Base-by-base conservation (phyloP, 768 basidiomycete genomes). In the Leccinum subtestaceum region DNA sequence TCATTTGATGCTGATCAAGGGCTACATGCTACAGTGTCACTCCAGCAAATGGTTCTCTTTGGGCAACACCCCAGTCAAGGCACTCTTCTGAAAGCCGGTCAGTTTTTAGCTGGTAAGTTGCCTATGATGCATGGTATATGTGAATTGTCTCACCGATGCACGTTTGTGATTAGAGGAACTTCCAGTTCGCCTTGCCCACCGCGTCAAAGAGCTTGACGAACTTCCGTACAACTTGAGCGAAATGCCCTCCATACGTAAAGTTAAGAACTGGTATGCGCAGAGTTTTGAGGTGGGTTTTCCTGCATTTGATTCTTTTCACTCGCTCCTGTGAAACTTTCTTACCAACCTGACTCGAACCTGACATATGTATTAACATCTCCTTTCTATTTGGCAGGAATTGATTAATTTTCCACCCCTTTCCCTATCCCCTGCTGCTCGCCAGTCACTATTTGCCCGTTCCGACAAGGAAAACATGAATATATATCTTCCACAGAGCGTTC, bases 251-350 rank as follows among this genome's bases (percentile, higher is more conserved):
- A 63, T 63, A 65, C 58, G 58, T 45, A 63, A 63, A 61, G 62
- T 63, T 6, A 63, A 63, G 59, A 65, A 63, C 19, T 63, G 62
- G 62, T 63, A 63, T 27, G 62, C 62, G 17, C 62, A 63, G 21
- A 63, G 62, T 53, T 63, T 63, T 47, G 58, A 63, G 63, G 62
- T 65, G 17, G 21, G 63, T 51, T 23, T n/a, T 29, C 15, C 8
- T 4, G 2, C 8, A 3, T 19, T n/a, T 13, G 5, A 51, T 63
- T 6, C 25, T 19, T 19, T 45, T 45, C 43, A 34, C 25, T 43
- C 38, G 12, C 21, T 23, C 12, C 17, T 31, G 32, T 45, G 38
- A 45, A 57, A 36, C 5, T 17, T 48, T 17, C 15, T 11, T 48
- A n/a, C 47, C 21, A 13, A 15, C 46, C 0, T 19, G n/a, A 31